A percentile compares a stretch with the other conserved stretches of the same genome.
phyloP scores from a whole-genome alignment of 2,329 filamentous ascomycete species.

The Claviceps arundinis region DNA sequence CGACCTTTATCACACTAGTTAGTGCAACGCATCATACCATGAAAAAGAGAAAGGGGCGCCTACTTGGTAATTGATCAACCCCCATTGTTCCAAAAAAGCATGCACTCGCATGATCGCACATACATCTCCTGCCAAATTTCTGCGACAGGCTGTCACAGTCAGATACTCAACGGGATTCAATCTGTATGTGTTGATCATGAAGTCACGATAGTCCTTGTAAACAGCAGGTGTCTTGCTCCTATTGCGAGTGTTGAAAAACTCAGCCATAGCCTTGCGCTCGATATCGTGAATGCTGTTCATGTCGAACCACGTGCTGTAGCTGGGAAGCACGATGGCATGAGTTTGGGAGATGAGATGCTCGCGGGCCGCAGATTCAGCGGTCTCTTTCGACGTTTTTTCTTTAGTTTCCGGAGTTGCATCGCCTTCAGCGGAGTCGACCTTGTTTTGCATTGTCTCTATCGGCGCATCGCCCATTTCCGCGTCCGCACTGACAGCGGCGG shows the following conservation, averaged over 20 bases:
- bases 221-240: conserved; percentile 94
- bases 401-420: conserved; percentile 35
- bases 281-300: conserved; percentile 87
- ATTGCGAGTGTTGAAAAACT: conserved; percentile 98
- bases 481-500: conserved; percentile 52
- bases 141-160: conserved; percentile 87
- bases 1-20: conserved; percentile 50
- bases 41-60: not conserved
- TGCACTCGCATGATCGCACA: conserved; percentile 99
- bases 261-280: conserved; percentile 86
- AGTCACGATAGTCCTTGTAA: conserved; percentile 98
- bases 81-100: conserved; percentile 96
- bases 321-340: conserved; percentile 89
- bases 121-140: conserved; percentile 92
- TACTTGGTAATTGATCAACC: conserved; percentile 97
- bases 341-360: conserved; percentile 88
- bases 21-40: not conserved
- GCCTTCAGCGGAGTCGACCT: conserved; percentile 30
- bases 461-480: conserved; percentile 67
- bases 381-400: conserved; percentile 62
- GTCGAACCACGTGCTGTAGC: conserved; percentile 98
- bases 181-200: conserved; percentile 99
- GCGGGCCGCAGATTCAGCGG: conserved; percentile 72
- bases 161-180: conserved; percentile 92
- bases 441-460: conserved; percentile 34